These are phyloP conservation scores for Xylaria sp. DNA, from an alignment of 2,329 filamentous ascomycete genomes.

Conservation along the genomic window DNA sequence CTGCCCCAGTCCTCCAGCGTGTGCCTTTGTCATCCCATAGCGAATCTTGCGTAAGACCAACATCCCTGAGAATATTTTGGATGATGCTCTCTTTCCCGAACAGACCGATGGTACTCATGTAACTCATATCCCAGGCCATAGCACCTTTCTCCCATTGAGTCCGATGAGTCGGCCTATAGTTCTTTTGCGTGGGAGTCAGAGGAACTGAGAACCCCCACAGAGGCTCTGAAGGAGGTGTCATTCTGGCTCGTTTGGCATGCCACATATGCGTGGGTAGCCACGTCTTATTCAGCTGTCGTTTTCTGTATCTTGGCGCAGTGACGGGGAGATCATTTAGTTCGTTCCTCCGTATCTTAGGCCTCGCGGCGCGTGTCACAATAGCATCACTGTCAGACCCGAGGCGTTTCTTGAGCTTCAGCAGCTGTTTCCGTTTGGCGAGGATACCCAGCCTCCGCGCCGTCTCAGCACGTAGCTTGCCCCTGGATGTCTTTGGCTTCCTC, in stretches of 20 bases:
- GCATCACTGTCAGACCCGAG: conserved; percentile 49
- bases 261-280: conserved; percentile 96
- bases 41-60: conserved; percentile 71
- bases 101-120: conserved; percentile 86
- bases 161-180: conserved; percentile 87
- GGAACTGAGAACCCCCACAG: conserved; percentile 94
- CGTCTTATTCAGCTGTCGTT: conserved; percentile 87
- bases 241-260: conserved; percentile 90
- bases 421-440: conserved; percentile 65
- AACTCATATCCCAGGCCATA: conserved; percentile 93
- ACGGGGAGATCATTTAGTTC: conserved; percentile 72
- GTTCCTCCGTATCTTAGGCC: conserved; percentile 77
- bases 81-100: conserved; percentile 74
- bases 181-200: conserved; percentile 87
- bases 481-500: conserved; percentile 69
- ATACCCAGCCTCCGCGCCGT: conserved; percentile 77
- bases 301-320: conserved; percentile 74
- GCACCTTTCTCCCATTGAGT: conserved; percentile 79
- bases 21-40: conserved; percentile 72
- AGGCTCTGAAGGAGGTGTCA: conserved; percentile 81
- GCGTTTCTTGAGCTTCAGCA: conserved; percentile 52
- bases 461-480: conserved; percentile 74
- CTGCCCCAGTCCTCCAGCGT: conserved; percentile 73
- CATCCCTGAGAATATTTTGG: conserved; percentile 70
- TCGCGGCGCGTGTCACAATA: conserved; percentile 57